Conservation (phyloP, 108 stramenopile species). For the Stephanodiscus minutulus region DNA sequence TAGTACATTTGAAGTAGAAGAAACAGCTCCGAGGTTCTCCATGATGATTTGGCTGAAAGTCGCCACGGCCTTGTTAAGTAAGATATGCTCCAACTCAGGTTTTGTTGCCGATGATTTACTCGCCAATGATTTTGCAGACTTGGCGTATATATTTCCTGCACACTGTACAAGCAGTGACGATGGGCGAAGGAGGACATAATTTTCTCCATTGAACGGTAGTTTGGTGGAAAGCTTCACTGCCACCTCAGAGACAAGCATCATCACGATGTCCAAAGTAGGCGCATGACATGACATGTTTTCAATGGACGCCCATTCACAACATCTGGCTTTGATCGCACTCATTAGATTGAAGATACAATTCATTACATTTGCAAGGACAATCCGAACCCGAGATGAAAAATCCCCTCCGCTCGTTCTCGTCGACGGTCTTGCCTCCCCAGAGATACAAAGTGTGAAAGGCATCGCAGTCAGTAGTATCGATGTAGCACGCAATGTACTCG, state of each 20-base stretch:
- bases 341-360: conserved; percentile 19
- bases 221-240: conserved; percentile 30
- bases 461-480: conserved; percentile 34
- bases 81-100: background rate
- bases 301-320: conserved; percentile 1
- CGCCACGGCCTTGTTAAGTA: conserved; percentile 11
- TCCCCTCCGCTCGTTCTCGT: conserved; percentile 26
- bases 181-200: conserved; percentile 29
- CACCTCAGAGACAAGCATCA: conserved; percentile 30
- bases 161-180: conserved; percentile 29
- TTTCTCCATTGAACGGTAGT: conserved; percentile 30
- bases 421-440: conserved; percentile 30
- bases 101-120: background rate
- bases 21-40: conserved; percentile 6
- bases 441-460: conserved; percentile 45
- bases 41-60: conserved; percentile 32
- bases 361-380: conserved; percentile 21
- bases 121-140: conserved; percentile 20
- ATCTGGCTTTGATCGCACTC: conserved; percentile 17
- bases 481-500: conserved; percentile 26
- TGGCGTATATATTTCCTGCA: conserved; percentile 38
- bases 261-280: conserved; percentile 17
- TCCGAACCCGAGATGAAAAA: conserved; percentile 44
- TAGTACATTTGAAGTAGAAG: background rate
- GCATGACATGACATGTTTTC: background rate